Base-by-base conservation (phyloP, 1,284 basidiomycete genomes). In the Bondarzewia mesenterica region DNA sequence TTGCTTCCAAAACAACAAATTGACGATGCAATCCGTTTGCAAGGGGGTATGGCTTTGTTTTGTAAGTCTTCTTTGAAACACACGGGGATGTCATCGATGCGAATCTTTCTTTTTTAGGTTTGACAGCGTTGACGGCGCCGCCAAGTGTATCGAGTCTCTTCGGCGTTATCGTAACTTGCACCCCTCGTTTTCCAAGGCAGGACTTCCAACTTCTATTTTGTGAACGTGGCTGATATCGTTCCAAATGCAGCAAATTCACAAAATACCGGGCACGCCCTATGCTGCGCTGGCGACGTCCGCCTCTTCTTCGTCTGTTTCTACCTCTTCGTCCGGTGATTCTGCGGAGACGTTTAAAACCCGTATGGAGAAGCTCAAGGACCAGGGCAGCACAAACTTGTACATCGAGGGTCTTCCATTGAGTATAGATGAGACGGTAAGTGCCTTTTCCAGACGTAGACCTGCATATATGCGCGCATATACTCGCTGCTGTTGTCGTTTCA, bases 31-130 rank as follows among this genome's bases (percentile, higher is more conserved):
- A 84, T 43, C n/a, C n/a, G n/a, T n/a, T n/a, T n/a, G n/a, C n/a
- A n/a, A n/a, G n/a, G n/a, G 85, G 86, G 5, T 89, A 89, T 59
- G 85, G 86, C 5, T 89, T 89, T 59, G 86, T 89, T 29, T 62
- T 89, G 85, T 88, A 57, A 66, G 85, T 62, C 23, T 38, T 4
- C n/a, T 16, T 46, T 7, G 36, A 35, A 23, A 46, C 45, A 48
- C 40, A 23, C 39, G 47, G 22, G 22, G 35, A 35, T 6, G 15
- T 14, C 21, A 36, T 16, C 42, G 32, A 8, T 41, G 29, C 42
- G 42, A 27, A 50, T 39, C 16, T 14, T 26, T 27, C 4, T 44
- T 48, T 8, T 26, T 2, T 52, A 88, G 85, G 50, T 89, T 85
- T 58, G 74, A 75, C 45, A 69, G 68, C 1, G 60, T 85, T 7